Evolutionary conservation across 345 rosid species (phyloP), one percentile per base, ranked within the genome.

Genomic region (Salix dunnii): DNA sequence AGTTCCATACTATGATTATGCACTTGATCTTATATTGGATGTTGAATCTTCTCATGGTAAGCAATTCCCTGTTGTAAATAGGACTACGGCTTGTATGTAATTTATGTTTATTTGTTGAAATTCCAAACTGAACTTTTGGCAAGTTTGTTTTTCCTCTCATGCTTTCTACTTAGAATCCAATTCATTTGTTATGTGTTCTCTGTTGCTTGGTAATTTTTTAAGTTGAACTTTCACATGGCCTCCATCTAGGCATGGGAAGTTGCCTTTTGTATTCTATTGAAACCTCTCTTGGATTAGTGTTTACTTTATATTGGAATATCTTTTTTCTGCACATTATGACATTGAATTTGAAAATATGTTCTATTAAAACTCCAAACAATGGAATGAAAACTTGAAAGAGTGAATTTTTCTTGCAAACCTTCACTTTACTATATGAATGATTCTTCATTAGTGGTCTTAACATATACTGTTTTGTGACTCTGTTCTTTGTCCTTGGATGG

Each of bases 1-100:
- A 95, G 94, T 95, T 86, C 98, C 98, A 4, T 95, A 89, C 76
- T 95, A 90, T 83, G 97, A 91, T 75, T 93, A 88, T 79, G 99
- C 99, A 6, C 97, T 95, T 78, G 99, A 95, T 85, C 86, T 93
- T 20, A 95, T 93, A 55, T 81, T 95, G 84, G 99, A 95, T 48
- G 88, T 95, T 70, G 98, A 95, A 82, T 91, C 96, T 73, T 95
- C 99, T 33, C 96, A 93, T 70, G 92, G 99, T 93, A 85, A 89
- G 88, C 72, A 35, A 68, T 73, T 55, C 23, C 27, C 53, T 51
- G 35, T 4, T 36, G 18, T 42, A 4, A 62, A 67, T 53, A 43
- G 27, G 13, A 5, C 28, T 35, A 30, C 53, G 64, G 20, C 67
- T 33, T 51, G 58, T 25, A 20, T 71, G 60, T 70, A 13, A 53